Evolutionary conservation across 257 asterid genomes (phyloP).

Genomic region (Solanum medicagineum): DNA sequence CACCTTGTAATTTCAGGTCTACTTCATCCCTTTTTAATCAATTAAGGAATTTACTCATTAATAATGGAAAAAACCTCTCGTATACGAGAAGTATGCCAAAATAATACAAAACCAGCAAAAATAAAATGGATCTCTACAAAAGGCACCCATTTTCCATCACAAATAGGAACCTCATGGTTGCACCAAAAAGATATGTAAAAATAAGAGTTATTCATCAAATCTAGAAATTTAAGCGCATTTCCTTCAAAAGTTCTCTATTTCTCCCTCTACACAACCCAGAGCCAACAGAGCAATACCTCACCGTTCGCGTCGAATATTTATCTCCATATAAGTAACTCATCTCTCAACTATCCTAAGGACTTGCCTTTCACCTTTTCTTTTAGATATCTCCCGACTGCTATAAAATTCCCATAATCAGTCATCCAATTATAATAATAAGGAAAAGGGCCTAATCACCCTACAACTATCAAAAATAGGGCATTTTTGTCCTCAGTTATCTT

Average conservation of each 20-base stretch:
- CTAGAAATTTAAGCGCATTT: neutral
- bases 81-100: neutral
- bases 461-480: neutral
- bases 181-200: neutral
- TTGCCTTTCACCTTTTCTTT: neutral
- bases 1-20: neutral
- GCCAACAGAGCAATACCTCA: too few relatives aligned
- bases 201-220: neutral
- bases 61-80: neutral
- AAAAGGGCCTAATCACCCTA: neutral
- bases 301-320: neutral
- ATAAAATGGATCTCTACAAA: neutral
- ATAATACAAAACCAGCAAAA: neutral
- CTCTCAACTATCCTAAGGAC: neutral
- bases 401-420: neutral
- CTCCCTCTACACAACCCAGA: neutral
- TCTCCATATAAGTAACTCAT: neutral
- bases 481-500: neutral
- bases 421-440: neutral
- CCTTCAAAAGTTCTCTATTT: neutral
- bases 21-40: neutral
- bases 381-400: neutral
- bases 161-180: neutral
- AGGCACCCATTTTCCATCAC: neutral
- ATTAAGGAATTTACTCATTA: neutral